phyloP scores from a whole-genome alignment of 768 basidiomycete species.

The Ephemerocybe angulata region DNA sequence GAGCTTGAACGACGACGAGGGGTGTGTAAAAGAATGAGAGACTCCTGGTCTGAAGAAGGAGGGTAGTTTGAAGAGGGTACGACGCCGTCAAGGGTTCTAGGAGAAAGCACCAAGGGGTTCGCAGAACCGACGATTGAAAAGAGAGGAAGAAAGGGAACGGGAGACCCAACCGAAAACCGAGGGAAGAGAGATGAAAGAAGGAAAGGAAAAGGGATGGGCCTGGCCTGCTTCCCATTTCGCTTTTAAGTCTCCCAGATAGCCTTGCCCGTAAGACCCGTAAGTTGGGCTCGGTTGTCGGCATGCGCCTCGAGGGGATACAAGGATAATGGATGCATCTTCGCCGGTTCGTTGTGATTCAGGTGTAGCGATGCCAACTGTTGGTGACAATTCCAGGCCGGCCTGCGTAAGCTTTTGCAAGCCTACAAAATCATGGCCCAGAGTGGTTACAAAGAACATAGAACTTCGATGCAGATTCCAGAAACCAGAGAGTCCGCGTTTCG shows the following conservation, averaged over 20 bases:
- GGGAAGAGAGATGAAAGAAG: not conserved
- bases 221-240: not conserved
- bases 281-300: too few species aligned
- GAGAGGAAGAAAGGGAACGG: slow-evolving; percentile 5
- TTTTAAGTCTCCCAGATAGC: not conserved
- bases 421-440: not conserved
- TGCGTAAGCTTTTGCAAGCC: not conserved
- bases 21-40: slow-evolving; percentile 17
- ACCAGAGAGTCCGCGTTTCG: not conserved
- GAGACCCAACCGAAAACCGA: not conserved
- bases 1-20: not conserved
- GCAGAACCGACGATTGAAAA: slow-evolving; percentile 20
- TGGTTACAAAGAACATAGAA: not conserved
- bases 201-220: not conserved
- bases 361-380: slow-evolving; percentile 9
- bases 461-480: not conserved
- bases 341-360: not conserved
- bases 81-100: slow-evolving; percentile 46
- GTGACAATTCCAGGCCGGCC: not conserved
- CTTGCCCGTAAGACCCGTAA: not conserved
- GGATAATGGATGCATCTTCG: too few species aligned
- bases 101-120: slow-evolving; percentile 21
- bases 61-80: slow-evolving; percentile 18
- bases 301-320: too few species aligned
- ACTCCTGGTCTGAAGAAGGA: slow-evolving; percentile 47